Base-by-base conservation (phyloP, 495 filamentous ascomycete genomes). In the Echria macrotheca region DNA sequence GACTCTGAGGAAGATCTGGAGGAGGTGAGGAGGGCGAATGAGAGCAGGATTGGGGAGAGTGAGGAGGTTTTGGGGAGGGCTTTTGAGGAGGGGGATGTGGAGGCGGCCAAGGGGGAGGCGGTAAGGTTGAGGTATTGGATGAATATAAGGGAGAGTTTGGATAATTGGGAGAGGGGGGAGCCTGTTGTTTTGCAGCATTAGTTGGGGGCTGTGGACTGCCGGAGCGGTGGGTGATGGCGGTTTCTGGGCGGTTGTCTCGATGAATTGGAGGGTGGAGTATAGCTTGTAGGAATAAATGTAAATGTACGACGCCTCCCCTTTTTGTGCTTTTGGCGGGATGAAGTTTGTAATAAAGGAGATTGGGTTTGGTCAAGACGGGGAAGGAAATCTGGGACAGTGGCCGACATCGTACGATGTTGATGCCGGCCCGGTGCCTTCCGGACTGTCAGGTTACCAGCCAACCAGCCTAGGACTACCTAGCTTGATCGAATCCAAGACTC, bases 71-170 rank as follows among this genome's bases (percentile, higher is more conserved):
- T 98, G 15, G 84, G 72, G 31, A 59, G 60, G 42, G 74, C 78
- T n/a, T 90, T 97, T 66, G 69, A 60, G 60, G 43, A 33, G 5
- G 86, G 83, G 31, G 83, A 94, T 69, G 56, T 85, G 39, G 75
- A 80, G 56, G 64, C 24, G 14, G 93, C 89, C 25, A 80, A 74
- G 70, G 59, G 46, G 49, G 88, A 91, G 76, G 80, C 80, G 35
- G 81, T 94, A 5, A 70, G 76, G 65, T 69, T 97, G 75, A 73
- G 89, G 67, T 98, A 95, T 73, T 96, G 93, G 93, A 73, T 83
- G 59, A 93, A 89, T 75, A 80, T 98, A 41, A 76, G 78, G 40
- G 85, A 95, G 70, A 85, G 83, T 19, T 64, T 96, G 58, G 69
- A 82, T 63, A 77, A 78, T 56, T 95, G 91, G 93, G 91, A 76